Evolutionary conservation across 2,329 filamentous ascomycete species (phyloP).

Genomic region (Paracoccidioides lutzii): DNA sequence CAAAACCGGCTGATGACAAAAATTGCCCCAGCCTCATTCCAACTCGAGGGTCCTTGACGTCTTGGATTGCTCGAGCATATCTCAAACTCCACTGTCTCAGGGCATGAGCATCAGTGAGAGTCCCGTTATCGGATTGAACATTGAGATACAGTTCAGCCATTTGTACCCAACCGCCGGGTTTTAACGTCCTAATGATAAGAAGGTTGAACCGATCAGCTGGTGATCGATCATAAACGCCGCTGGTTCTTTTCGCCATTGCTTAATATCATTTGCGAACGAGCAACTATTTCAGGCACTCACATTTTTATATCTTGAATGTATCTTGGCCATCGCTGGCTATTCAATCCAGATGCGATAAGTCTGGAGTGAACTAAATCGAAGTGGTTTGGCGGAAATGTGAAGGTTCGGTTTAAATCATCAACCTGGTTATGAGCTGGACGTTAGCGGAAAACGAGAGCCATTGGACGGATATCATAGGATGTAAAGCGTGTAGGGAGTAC

Average conservation of each 20-base stretch:
- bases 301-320: conserved; percentile 64
- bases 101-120: conserved; percentile 54
- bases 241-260: neutral
- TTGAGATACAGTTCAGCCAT: conserved; percentile 81
- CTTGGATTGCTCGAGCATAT: conserved; percentile 50
- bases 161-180: conserved; percentile 71
- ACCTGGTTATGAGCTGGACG: conserved; percentile 29
- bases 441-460: conserved; percentile 10
- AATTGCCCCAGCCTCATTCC: conserved; percentile 47
- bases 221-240: neutral
- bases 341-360: conserved; percentile 49
- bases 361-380: conserved; percentile 77
- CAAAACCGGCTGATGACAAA: conserved; percentile 52
- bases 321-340: conserved; percentile 56
- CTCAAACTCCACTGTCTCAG: conserved; percentile 53
- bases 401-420: conserved; percentile 56
- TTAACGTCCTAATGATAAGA: conserved; percentile 41
- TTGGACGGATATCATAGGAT: neutral
- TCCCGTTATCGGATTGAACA: conserved; percentile 73
- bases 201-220: neutral
- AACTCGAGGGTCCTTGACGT: conserved; percentile 53
- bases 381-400: conserved; percentile 54
- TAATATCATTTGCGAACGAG: neutral
- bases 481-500: neutral
- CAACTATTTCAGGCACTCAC: conserved; percentile 17